phyloP scores from a whole-genome alignment of 129 eudicot species.

The Rutidosis leptorrhynchoides region DNA sequence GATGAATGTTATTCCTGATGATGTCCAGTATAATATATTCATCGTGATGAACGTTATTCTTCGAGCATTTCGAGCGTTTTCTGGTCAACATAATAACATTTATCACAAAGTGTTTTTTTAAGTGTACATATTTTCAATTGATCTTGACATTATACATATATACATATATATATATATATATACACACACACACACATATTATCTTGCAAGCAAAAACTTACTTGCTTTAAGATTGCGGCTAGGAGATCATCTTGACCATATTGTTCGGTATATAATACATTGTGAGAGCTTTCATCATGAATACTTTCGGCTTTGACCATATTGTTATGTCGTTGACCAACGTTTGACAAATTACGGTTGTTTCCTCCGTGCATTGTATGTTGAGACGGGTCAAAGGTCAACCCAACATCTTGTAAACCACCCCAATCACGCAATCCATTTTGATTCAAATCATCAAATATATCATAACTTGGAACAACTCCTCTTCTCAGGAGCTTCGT shows the following conservation, averaged over 20 bases:
- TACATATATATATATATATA: no score
- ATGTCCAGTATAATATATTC: no score
- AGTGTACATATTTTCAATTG: no score
- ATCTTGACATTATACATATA: no score
- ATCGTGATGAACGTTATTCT: no score
- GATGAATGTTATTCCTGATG: no score
- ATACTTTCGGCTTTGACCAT: slow-evolving; percentile 61
- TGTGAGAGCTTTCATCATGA: slow-evolving; percentile 43
- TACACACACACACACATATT: no score
- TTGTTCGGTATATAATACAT: slow-evolving; percentile 42
- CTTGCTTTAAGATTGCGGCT: slow-evolving; percentile 81
- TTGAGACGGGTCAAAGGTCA: slow-evolving; percentile 43
- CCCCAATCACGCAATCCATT: slow-evolving; percentile 66
- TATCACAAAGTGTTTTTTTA: no score
- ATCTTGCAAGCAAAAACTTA: no score
- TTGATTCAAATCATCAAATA: slow-evolving; percentile 52
- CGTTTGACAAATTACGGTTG: slow-evolving; percentile 29
- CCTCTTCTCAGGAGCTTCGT: slow-evolving; percentile 47
- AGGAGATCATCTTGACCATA: slow-evolving; percentile 84
- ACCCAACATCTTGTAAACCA: slow-evolving; percentile 52
- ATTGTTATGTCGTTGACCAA: slow-evolving; percentile 45
- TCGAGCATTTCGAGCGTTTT: no score
- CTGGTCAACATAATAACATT: no score
- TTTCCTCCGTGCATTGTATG: slow-evolving; percentile 42
- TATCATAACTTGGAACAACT: slow-evolving; percentile 48